Evolutionary conservation across 2,329 filamentous ascomycete genomes (phyloP), one percentile per base, ranked within the genome.

Genomic region (Colletotrichum scovillei): DNA sequence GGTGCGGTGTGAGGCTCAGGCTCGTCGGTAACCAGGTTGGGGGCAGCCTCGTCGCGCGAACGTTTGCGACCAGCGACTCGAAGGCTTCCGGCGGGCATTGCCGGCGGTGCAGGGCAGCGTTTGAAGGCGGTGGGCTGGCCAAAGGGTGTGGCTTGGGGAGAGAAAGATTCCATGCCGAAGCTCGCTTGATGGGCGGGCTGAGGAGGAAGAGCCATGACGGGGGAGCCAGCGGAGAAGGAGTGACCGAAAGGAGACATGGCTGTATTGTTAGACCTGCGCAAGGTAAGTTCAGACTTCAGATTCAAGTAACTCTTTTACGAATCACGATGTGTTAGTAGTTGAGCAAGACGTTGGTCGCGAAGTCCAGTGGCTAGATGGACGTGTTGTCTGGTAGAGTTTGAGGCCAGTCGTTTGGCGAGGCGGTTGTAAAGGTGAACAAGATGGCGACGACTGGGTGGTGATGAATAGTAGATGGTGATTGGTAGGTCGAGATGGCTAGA

Each of bases 31-130:
- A 92, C 89, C 66, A 94, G 90, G 77, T 94, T 93, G 75, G 88
- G 84, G 30, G 88, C 87, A 69, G 93, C 92, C 81, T 95, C 93
- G 78, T 94, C 92, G 79, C 93, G 89, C 75, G 92, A 94, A 77
- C 93, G 92, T 84, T 95, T 95, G 80, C 92, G 91, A 76, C 93
- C 92, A 77, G 90, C 89, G n/a, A 81, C 80, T 55, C 79, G 78
- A 52, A 78, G 76, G 59, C 72, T 77, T 64, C 68, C 65, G 19
- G 79, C 75, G 28, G 78, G 75, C 49, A 78, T 74, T 24, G 80
- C 76, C 56, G 63, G 38, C 14, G 30, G 53, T 19, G 19, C 26
- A 22, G 59, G 38, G 53, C 46, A 66, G 16, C 53, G 64, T 62
- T 72, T 69, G 84, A 82, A 66, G 82, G 82, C 84, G 68, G 84